These are phyloP conservation scores for Colletotrichum lindemuthianum DNA, from an alignment of 2,329 filamentous ascomycete genomes.

Conservation along the genomic window DNA sequence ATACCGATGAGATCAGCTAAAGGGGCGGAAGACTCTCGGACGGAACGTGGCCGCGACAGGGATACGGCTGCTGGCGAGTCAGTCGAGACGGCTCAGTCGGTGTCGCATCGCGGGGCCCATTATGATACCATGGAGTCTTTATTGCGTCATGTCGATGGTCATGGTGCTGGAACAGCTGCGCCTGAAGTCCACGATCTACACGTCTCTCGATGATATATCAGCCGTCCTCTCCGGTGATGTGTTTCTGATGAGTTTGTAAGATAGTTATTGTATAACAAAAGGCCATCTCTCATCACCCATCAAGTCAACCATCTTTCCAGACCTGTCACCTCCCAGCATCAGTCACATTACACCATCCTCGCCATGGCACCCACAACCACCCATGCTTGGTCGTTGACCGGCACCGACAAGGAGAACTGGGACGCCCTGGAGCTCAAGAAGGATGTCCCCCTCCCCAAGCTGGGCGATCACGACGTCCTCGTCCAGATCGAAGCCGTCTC, in stretches of 20 bases:
- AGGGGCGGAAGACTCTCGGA: background rate
- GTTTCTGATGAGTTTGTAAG: background rate
- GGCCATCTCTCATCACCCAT: background rate
- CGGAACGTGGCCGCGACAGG: constrained; percentile 11
- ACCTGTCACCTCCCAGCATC: background rate
- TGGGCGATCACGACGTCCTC: constrained; percentile 77
- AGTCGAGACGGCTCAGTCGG: constrained; percentile 1
- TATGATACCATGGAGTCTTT: constrained; percentile 18
- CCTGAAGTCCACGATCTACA: background rate
- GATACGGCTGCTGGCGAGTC: constrained; percentile 7
- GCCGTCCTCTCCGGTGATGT: too few relatives aligned
- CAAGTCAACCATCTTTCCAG: background rate
- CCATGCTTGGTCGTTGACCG: constrained; percentile 64
- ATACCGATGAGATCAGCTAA: too few relatives aligned
- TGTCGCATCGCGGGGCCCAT: constrained; percentile 14
- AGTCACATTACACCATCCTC: background rate
- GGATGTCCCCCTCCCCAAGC: constrained; percentile 62
- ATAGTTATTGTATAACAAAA: background rate
- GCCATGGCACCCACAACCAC: constrained; percentile 49
- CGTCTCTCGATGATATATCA: too few relatives aligned
- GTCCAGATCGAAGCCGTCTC: constrained; percentile 69
- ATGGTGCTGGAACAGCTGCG: constrained; percentile 1
- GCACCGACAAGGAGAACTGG: constrained; percentile 58
- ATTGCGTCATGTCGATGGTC: constrained; percentile 30
- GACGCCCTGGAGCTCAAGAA: constrained; percentile 67